Evolutionary conservation across 2,329 filamentous ascomycete species (phyloP).

Genomic region (Endocalyx cinctus): DNA sequence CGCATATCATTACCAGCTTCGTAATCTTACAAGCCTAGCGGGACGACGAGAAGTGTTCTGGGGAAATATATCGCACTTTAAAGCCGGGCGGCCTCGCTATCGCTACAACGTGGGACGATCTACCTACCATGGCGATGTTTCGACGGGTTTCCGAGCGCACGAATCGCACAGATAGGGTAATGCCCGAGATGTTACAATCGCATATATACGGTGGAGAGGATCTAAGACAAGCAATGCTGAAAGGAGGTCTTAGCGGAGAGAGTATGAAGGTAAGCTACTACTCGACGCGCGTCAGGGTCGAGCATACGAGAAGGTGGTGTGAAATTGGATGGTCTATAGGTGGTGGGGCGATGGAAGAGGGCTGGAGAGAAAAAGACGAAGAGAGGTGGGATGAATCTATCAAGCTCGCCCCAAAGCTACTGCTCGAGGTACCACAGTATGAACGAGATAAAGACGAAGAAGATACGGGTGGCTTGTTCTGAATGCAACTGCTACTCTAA

Average conservation of each 20-base stretch:
- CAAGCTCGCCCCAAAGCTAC: no score
- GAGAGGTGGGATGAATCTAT: slow-evolving; percentile 14
- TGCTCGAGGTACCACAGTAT: no score
- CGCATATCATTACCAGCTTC: no score
- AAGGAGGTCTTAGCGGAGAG: slow-evolving; percentile 11
- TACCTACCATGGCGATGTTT: slow-evolving; percentile 14
- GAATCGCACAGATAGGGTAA: slow-evolving; percentile 10
- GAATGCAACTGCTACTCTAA: no score
- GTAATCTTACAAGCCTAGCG: no score
- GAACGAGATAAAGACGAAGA: no score
- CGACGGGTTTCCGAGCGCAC: slow-evolving; percentile 10
- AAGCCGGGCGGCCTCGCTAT: slow-evolving; percentile 12
- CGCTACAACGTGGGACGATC: slow-evolving; percentile 17
- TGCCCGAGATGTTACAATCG: slow-evolving; percentile 12
- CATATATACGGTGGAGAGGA: no score
- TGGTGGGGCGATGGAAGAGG: slow-evolving; percentile 11
- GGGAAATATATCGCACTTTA: slow-evolving; percentile 13
- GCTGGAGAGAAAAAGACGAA: slow-evolving; percentile 15
- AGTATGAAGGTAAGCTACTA: slow-evolving; percentile 11
- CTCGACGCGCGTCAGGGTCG: slow-evolving; percentile 10
- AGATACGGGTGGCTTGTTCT: no score
- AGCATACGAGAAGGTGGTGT: slow-evolving; percentile 11
- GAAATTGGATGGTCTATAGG: slow-evolving; percentile 15
- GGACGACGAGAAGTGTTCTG: no score
- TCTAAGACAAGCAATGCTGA: slow-evolving; percentile 6